Base-by-base conservation (phyloP, 2,329 filamentous ascomycete species). In the Triangularia verruculosa region DNA sequence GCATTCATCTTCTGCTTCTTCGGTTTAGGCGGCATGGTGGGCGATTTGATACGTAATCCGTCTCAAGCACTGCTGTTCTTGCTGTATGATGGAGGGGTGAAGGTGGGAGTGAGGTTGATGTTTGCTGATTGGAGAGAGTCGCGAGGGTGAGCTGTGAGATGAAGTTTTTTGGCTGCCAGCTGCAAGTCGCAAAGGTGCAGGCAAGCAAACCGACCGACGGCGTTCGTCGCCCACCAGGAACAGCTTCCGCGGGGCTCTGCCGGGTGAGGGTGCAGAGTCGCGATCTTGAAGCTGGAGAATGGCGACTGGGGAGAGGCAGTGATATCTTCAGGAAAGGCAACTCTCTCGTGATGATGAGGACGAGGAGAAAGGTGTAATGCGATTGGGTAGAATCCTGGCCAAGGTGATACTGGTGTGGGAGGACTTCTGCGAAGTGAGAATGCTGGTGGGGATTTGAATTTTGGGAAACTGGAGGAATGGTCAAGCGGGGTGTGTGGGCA, bases 401-500 rank as follows among this genome's bases (percentile, higher is more conserved):
- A 61, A 62, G 59, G 32, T 12, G 69, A 71, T 71, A 71, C 70
- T 70, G 69, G 68, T 57, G 65, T 54, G 22, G 39, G 64, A 43
- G 54, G 25, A 54, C 8, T 61, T 61, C 62, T 61, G 52, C 53
- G 61, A 62, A 53, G 34, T 27, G 60, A 58, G 27, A 20, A 15
- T 28, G 9, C 51, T 12, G 58, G 66, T 61, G 66, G 63, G 61
- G 62, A 63, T 51, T n/a, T 27, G 61, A 66, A 64, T 63, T 58
- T 61, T 56, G 63, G 60, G 51, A 61, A 63, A 68, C 54, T 47
- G 17, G 59, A 56, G 51, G 51, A 30, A 56, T 69, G 61, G 70
- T 64, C 69, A 62, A 71, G 70, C 64, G 68, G 70, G 64, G 64
- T 68, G 64, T 39, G 66, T 64, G 60, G 66, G 59, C 61, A 64